A percentile compares a stretch with the other conserved stretches of the same genome.
These are phyloP conservation scores for Rehmannia glutinosa DNA, from an alignment of 257 asterid genomes.

Conservation along the genomic window DNA sequence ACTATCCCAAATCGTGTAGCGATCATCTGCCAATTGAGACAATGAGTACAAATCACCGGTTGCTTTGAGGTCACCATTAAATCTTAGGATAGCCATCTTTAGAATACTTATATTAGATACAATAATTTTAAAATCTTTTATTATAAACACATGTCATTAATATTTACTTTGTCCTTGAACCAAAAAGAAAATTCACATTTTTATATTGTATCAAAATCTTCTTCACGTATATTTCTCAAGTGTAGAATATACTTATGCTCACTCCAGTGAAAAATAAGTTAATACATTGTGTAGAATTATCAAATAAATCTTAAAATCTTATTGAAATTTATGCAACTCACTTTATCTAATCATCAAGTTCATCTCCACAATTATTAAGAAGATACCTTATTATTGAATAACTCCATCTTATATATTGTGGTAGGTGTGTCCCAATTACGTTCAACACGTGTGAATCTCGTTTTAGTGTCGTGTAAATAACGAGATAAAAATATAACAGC, in stretches of 20 bases:
- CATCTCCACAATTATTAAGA: neutral
- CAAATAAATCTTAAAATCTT: neutral
- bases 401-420: neutral
- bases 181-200: neutral
- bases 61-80: no score
- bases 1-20: no score
- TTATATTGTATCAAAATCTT: neutral
- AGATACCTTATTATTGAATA: neutral
- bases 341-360: neutral
- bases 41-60: no score
- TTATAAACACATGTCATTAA: neutral
- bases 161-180: neutral
- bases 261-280: neutral
- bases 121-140: neutral
- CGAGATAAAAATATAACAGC: no score
- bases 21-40: no score
- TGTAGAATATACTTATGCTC: neutral
- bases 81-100: neutral
- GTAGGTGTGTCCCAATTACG: no score
- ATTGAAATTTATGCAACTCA: no score
- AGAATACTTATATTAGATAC: neutral
- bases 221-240: neutral
- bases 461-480: no score
- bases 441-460: no score
- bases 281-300: neutral